phyloP scores from a whole-genome alignment of 306 rosid species.

The Dalbergia cochinchinensis region DNA sequence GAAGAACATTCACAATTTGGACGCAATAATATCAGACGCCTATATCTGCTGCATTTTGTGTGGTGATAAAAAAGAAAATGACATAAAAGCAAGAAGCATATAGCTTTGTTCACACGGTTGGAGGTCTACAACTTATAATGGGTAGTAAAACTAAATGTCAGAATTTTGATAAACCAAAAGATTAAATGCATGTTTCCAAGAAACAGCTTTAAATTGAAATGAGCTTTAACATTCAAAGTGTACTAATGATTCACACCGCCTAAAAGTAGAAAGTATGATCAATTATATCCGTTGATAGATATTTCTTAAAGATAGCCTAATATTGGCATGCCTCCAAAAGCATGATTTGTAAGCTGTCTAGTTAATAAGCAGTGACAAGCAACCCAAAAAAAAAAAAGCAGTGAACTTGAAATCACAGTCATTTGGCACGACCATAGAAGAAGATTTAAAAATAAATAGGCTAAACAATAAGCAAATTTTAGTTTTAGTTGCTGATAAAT shows the following conservation, averaged over 20 bases:
- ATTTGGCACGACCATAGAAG: background rate
- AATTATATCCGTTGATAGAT: background rate
- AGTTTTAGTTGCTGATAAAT: too few species aligned
- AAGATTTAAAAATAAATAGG: too few species aligned
- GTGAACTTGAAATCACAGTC: background rate
- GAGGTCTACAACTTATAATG: background rate
- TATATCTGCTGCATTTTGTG: background rate
- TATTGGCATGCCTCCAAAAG: background rate
- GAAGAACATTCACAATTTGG: slow-evolving; percentile 2
- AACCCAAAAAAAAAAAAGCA: background rate
- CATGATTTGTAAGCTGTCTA: background rate
- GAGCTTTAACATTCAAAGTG: background rate
- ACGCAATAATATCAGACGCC: background rate
- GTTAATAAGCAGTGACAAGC: background rate
- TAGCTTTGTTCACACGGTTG: background rate
- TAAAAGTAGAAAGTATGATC: background rate
- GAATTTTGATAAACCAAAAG: background rate
- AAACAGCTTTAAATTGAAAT: background rate
- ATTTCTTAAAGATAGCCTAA: background rate
- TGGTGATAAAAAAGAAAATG: background rate
- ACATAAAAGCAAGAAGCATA: slow-evolving; percentile 12
- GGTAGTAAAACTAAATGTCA: background rate
- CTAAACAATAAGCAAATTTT: too few species aligned
- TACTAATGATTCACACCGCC: background rate
- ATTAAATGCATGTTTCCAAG: background rate